A percentile compares a stretch with the other conserved stretches of the same genome.
phyloP scores from a whole-genome alignment of 2,329 filamentous ascomycete species.

The Aspergillus caelatus region DNA sequence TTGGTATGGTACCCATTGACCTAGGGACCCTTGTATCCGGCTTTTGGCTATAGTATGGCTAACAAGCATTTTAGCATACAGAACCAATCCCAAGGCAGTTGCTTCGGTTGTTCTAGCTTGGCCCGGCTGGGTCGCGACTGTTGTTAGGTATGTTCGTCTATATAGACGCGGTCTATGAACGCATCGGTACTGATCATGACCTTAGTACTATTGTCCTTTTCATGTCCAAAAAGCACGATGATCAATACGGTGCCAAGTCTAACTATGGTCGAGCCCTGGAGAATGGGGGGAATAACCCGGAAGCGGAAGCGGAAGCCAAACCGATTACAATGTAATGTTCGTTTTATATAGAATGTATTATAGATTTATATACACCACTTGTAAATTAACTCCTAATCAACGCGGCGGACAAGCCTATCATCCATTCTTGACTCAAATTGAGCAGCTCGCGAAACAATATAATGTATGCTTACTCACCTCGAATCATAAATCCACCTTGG shows the following conservation, averaged over 20 bases:
- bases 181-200: slow-evolving; percentile 50
- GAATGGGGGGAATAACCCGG: neutral
- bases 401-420: no score
- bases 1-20: neutral
- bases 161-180: no score
- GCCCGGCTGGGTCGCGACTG: neutral
- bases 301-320: neutral
- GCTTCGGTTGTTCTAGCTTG: neutral
- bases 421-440: no score
- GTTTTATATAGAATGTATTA: no score
- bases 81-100: neutral
- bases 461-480: no score
- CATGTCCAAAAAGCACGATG: slow-evolving; percentile 38
- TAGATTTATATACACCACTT: no score
- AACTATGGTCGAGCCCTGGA: neutral
- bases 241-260: slow-evolving; percentile 22
- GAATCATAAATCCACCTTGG: no score
- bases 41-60: neutral
- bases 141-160: neutral
- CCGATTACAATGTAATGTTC: neutral
- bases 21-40: rapidly evolving
- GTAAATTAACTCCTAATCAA: no score
- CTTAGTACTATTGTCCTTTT: slow-evolving; percentile 32
- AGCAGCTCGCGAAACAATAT: no score
- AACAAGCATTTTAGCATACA: neutral